Evolutionary conservation across 2,329 filamentous ascomycete genomes (phyloP).

Genomic region (Sporothrix luriei): DNA sequence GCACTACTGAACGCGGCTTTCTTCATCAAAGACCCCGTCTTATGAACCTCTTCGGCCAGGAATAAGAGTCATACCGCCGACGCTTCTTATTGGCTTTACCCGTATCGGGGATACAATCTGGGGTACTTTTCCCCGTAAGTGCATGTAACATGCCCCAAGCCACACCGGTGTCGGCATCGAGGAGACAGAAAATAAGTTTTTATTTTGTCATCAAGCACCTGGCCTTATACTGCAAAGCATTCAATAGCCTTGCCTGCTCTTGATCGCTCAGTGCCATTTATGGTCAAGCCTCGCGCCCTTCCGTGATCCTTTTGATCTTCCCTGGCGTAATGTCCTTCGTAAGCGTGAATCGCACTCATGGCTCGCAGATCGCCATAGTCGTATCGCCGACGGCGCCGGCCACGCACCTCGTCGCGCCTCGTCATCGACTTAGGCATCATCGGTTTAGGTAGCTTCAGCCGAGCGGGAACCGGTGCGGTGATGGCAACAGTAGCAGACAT

Average conservation of each 20-base stretch:
- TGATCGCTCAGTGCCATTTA: background rate
- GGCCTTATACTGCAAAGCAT: background rate
- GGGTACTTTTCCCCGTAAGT: background rate
- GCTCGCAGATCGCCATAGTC: background rate
- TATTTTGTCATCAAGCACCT: background rate
- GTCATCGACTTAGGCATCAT: slow-evolving; percentile 19
- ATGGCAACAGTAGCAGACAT: background rate
- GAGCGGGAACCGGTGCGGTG: background rate
- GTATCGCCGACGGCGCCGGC: background rate
- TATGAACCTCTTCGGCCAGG: slow-evolving; percentile 13
- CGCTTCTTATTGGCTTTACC: slow-evolving; percentile 15
- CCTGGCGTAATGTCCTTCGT: background rate
- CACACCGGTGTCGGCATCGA: slow-evolving; percentile 23
- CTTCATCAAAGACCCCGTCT: background rate
- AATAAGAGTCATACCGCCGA: slow-evolving; percentile 13
- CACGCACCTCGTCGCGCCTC: background rate
- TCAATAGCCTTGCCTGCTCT: background rate
- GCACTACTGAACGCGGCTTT: background rate
- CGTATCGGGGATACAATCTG: slow-evolving; percentile 16
- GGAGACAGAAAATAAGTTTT: background rate
- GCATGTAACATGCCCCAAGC: slow-evolving; percentile 20
- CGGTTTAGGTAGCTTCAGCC: background rate
- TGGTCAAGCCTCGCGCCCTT: slow-evolving; percentile 11
- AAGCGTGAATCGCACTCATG: background rate
- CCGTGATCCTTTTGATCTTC: background rate